Percentiles rank a stretch among this genome's conserved stretches.
These are phyloP conservation scores for Cronartium quercuum DNA, from an alignment of 1,284 basidiomycete genomes.

Conservation along the genomic window DNA sequence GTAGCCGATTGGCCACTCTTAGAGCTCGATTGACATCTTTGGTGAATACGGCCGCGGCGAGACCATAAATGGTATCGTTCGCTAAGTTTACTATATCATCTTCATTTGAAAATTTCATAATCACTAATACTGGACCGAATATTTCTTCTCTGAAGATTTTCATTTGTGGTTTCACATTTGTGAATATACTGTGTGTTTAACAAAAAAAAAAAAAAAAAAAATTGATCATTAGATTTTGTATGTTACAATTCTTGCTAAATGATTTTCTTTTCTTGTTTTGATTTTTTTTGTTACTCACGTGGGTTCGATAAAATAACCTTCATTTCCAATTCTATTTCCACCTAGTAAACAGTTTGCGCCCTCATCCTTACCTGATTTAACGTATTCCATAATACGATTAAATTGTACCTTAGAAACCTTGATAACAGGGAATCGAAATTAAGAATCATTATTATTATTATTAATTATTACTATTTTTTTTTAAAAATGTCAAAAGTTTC, in stretches of 20 bases:
- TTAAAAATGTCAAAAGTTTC: constrained; percentile 48
- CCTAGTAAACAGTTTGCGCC: constrained; percentile 77
- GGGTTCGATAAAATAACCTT: constrained; percentile 57
- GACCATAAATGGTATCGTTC: constrained; percentile 76
- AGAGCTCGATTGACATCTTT: constrained; percentile 69
- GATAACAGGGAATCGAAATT: neutral
- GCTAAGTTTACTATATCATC: constrained; percentile 62
- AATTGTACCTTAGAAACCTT: constrained; percentile 57
- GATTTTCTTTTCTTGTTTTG: neutral
- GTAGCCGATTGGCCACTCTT: constrained; percentile 65
- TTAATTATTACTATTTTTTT: neutral
- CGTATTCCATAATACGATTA: constrained; percentile 84
- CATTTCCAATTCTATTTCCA: constrained; percentile 65
- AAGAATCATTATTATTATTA: neutral
- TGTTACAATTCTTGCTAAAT: neutral
- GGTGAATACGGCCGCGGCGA: constrained; percentile 78
- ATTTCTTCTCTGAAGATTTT: constrained; percentile 77
- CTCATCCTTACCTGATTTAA: constrained; percentile 71
- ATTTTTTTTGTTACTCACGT: constrained; percentile 39
- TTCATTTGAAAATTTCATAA: constrained; percentile 67
- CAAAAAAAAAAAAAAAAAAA: neutral
- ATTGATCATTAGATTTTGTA: neutral
- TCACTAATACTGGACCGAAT: constrained; percentile 47
- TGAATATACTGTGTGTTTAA: constrained; percentile 46
- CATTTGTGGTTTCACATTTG: constrained; percentile 66